Percentiles rank a stretch among this genome's conserved stretches.
Conservation (phyloP, 2,329 filamentous ascomycete genomes). For the Chrysoporthe deuterocubensis region DNA sequence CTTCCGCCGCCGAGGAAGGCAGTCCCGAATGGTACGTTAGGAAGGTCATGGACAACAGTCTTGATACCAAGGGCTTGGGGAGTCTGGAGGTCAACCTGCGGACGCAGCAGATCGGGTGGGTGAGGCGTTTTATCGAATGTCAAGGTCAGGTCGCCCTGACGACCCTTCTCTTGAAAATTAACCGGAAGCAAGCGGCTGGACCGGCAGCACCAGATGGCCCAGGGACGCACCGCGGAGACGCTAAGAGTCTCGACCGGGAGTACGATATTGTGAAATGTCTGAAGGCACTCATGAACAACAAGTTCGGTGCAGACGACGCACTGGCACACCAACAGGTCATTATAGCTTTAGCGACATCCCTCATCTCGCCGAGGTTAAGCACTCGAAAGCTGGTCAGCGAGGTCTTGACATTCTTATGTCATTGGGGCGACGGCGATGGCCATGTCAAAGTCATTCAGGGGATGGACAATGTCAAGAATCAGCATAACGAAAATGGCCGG, state of each 20-base stretch:
- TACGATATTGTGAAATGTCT: conserved; percentile 98
- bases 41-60: conserved; percentile 93
- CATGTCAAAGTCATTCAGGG: conserved; percentile 93
- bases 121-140: conserved; percentile 93
- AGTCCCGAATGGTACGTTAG: conserved; percentile 98
- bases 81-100: conserved; percentile 92
- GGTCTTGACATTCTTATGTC: conserved; percentile 92
- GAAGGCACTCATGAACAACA: conserved; percentile 99
- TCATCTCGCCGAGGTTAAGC: conserved; percentile 86
- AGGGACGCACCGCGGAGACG: conserved; percentile 49
- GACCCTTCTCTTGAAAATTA: conserved; percentile 91
- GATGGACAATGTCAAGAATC: conserved; percentile 86
- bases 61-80: conserved; percentile 87
- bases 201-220: conserved; percentile 63
- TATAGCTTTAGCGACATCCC: conserved; percentile 80
- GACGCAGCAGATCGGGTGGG: conserved; percentile 97
- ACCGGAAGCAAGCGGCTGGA: conserved; percentile 79
- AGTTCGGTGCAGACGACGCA: conserved; percentile 96
- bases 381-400: conserved; percentile 95
- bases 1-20: conserved; percentile 88
- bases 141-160: conserved; percentile 96
- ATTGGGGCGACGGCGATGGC: conserved; percentile 84
- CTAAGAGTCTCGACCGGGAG: conserved; percentile 86
- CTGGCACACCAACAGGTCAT: conserved; percentile 88
- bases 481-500: conserved; percentile 88